phyloP scores from a whole-genome alignment of 2,329 filamentous ascomycete species.

The Hortaea werneckii region DNA sequence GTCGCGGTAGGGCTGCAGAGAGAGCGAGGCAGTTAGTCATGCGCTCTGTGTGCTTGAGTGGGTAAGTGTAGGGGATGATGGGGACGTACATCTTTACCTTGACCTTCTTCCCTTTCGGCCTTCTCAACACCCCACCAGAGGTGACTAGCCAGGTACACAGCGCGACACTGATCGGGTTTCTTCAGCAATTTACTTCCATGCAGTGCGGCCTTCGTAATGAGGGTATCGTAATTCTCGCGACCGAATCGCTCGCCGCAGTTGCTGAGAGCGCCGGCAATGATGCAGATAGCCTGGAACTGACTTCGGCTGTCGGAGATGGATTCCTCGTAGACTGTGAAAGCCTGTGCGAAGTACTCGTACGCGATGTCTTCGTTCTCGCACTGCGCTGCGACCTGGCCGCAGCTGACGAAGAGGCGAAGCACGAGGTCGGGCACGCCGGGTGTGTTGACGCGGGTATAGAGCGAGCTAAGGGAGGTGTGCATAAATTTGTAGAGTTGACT shows the following conservation, averaged over 20 bases:
- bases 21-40: neutral
- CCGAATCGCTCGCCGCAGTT: conserved; percentile 73
- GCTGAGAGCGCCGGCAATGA: conserved; percentile 82
- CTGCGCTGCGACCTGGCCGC: conserved; percentile 86
- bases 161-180: conserved; percentile 95
- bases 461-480: conserved; percentile 73
- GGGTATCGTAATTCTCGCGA: conserved; percentile 95
- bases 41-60: neutral
- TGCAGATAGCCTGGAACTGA: conserved; percentile 94
- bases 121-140: conserved; percentile 94
- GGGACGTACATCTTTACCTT: conserved; percentile 5
- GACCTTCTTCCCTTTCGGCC: conserved; percentile 49
- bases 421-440: conserved; percentile 75
- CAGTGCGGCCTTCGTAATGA: conserved; percentile 94
- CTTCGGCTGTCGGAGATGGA: conserved; percentile 89
- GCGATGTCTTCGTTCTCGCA: conserved; percentile 89
- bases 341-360: conserved; percentile 97
- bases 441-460: conserved; percentile 70
- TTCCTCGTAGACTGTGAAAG: conserved; percentile 96
- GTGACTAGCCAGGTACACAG: conserved; percentile 92
- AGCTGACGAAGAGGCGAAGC: conserved; percentile 79
- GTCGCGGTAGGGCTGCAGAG: conserved; percentile 84
- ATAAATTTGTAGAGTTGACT: conserved; percentile 91
- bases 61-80: neutral
- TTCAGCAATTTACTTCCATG: conserved; percentile 95